A percentile compares a stretch with the other conserved stretches of the same genome.
Evolutionary conservation across 2,329 filamentous ascomycete species (phyloP).

Genomic region (Diaporthe citrichinensis): DNA sequence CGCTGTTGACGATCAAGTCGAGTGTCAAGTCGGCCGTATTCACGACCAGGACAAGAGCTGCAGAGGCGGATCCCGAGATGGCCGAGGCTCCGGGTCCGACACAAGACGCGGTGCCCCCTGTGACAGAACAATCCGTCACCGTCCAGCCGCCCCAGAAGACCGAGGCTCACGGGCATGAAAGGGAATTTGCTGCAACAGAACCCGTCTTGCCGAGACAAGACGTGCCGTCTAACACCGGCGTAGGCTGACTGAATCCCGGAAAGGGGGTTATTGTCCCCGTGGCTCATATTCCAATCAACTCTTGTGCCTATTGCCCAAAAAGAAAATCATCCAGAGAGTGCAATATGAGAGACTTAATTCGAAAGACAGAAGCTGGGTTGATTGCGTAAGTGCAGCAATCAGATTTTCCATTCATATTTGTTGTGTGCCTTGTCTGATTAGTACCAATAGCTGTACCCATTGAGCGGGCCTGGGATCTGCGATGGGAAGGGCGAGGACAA

Average conservation of each 20-base stretch:
- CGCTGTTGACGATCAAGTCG: slow-evolving; percentile 13
- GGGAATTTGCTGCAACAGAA: not conserved
- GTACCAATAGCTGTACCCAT: not conserved
- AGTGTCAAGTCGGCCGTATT: slow-evolving; percentile 9
- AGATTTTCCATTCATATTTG: not conserved
- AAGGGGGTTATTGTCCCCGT: too few species aligned
- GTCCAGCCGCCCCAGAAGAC: not conserved
- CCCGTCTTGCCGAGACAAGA: not conserved
- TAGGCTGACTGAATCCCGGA: not conserved
- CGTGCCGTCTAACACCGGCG: too few species aligned
- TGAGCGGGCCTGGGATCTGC: not conserved
- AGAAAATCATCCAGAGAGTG: too few species aligned
- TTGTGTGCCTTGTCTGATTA: not conserved
- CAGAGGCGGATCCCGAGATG: slow-evolving; percentile 10
- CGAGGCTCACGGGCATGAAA: not conserved
- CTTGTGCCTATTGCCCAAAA: not conserved
- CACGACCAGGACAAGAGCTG: slow-evolving; percentile 1
- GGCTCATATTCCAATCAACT: not conserved
- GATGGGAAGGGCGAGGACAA: not conserved
- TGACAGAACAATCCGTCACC: too few species aligned
- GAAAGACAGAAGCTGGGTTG: too few species aligned
- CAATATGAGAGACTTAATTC: not conserved
- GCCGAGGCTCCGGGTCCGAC: not conserved
- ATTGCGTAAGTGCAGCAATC: not conserved
- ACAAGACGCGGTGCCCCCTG: not conserved